These are phyloP conservation scores for Trichoderma sp. DNA, from an alignment of 2,329 filamentous ascomycete species.

Conservation along the genomic window DNA sequence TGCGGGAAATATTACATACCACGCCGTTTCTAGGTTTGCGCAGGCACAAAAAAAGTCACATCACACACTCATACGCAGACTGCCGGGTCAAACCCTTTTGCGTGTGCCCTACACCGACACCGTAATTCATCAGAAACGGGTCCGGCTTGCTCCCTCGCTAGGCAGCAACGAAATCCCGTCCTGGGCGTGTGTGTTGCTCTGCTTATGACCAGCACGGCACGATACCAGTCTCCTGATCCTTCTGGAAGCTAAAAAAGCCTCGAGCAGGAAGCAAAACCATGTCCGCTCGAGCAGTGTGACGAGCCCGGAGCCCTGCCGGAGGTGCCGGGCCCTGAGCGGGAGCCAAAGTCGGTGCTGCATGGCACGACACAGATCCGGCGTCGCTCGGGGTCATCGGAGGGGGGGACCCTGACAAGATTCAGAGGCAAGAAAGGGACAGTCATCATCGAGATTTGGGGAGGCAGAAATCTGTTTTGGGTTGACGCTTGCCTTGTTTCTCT, in stretches of 20 bases:
- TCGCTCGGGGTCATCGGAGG: not conserved
- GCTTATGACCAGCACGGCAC: not conserved
- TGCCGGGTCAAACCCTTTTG: not conserved
- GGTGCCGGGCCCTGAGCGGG: constrained; percentile 13
- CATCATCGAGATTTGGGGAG: not conserved
- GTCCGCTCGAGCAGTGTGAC: not conserved
- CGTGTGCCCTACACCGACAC: not conserved
- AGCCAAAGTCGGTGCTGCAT: constrained; percentile 12
- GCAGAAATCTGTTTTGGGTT: not conserved
- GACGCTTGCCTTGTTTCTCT: not conserved
- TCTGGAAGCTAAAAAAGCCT: not conserved
- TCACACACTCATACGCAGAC: not conserved
- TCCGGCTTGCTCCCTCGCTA: not conserved
- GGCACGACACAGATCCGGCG: not conserved
- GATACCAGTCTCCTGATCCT: not conserved
- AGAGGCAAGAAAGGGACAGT: not conserved
- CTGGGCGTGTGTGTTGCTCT: constrained; percentile 4
- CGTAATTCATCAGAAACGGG: not conserved
- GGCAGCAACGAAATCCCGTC: not conserved
- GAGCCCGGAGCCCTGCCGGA: constrained; percentile 11
- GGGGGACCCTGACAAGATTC: not conserved
- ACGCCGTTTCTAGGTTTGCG: not conserved
- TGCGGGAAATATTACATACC: not conserved
- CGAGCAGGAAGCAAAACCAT: not conserved
- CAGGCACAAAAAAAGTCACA: not conserved